A percentile compares a stretch with the other conserved stretches of the same genome.
These are phyloP conservation scores for Cercospora janseana DNA, from an alignment of 2,329 filamentous ascomycete species.

Conservation along the genomic window DNA sequence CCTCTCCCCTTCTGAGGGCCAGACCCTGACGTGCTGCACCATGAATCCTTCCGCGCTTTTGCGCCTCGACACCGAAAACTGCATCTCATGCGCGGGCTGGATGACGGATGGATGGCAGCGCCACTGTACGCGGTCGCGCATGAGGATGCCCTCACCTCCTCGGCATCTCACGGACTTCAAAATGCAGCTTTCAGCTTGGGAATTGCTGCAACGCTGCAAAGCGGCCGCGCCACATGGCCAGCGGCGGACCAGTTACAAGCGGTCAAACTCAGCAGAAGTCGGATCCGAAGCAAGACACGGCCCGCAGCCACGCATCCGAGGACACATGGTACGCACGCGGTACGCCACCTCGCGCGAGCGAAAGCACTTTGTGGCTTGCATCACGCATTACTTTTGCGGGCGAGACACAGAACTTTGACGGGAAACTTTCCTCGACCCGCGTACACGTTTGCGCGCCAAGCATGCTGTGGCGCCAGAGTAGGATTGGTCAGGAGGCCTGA, in stretches of 20 bases:
- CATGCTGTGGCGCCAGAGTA: too few species aligned
- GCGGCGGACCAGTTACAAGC: neutral
- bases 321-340: conserved; percentile 11
- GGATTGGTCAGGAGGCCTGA: too few species aligned
- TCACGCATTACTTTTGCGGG: conserved; percentile 1
- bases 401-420: neutral
- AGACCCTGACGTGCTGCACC: neutral
- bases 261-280: neutral
- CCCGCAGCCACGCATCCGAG: neutral
- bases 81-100: neutral
- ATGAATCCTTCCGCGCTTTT: conserved; percentile 3
- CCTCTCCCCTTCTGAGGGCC: neutral
- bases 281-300: conserved; percentile 10
- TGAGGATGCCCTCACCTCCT: neutral
- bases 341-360: neutral
- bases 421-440: too few species aligned
- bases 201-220: neutral
- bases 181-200: neutral
- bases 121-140: neutral
- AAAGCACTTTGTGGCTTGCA: conserved; percentile 4
- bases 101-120: neutral
- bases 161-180: too few species aligned
- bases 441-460: too few species aligned
- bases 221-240: neutral
- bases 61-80: neutral